Conservation (phyloP, 2,329 filamentous ascomycete genomes). For the Colletotrichum sp. region DNA sequence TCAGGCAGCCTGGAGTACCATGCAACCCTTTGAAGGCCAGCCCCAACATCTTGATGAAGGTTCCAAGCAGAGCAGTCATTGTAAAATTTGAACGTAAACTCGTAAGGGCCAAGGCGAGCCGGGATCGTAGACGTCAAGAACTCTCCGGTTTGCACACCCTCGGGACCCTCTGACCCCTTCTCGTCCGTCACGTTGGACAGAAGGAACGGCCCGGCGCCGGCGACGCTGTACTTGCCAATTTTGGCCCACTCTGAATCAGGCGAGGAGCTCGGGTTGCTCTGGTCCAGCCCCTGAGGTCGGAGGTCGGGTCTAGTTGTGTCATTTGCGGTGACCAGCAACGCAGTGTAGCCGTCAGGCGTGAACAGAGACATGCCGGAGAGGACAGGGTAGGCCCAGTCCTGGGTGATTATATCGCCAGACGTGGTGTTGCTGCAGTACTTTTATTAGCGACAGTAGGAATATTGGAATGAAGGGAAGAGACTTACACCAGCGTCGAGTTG, state of each 20-base stretch:
- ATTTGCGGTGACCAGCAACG: neutral
- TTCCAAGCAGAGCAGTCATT: neutral
- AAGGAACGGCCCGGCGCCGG: neutral
- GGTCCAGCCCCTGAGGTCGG: neutral
- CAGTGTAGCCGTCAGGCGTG: constrained; percentile 1
- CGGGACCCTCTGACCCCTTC: neutral
- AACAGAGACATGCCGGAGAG: constrained; percentile 3
- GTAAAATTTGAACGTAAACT: constrained; percentile 1
- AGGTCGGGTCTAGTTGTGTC: neutral
- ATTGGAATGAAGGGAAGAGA: accelerated
- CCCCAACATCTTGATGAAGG: neutral
- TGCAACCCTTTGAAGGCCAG: neutral
- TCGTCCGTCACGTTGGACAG: neutral
- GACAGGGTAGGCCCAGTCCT: constrained; percentile 2
- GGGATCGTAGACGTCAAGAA: neutral
- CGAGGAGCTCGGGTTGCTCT: neutral
- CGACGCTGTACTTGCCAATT: constrained; percentile 2
- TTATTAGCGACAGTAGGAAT: neutral
- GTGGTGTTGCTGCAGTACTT: neutral
- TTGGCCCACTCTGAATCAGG: neutral
- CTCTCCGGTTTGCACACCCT: neutral
- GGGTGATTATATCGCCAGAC: neutral
- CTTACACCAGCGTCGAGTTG: constrained; percentile 6
- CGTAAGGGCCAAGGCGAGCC: neutral
- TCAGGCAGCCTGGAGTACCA: neutral